Evolutionary conservation across 768 basidiomycete species (phyloP).

Genomic region (Amanita thiersii): DNA sequence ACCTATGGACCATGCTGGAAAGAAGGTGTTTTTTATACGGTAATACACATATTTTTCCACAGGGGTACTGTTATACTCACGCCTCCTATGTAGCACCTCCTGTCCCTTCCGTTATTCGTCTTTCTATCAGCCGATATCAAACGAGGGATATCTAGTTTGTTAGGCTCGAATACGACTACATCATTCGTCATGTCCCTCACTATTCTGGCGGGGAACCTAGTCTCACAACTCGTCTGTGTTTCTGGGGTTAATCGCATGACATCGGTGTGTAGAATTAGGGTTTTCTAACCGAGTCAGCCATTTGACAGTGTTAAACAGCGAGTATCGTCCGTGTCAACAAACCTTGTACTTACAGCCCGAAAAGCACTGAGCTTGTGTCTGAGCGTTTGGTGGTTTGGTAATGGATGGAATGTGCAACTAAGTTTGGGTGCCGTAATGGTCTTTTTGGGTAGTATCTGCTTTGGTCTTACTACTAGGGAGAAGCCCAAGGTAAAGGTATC

Average conservation of each 20-base stretch:
- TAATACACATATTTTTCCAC: constrained; percentile 17
- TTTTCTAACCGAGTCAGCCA: neutral
- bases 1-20: constrained; percentile 75
- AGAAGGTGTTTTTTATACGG: constrained; percentile 81
- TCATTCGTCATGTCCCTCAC: constrained; percentile 38
- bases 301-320: constrained; percentile 28
- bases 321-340: constrained; percentile 76
- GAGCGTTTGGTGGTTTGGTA: constrained; percentile 81
- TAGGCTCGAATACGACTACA: constrained; percentile 22
- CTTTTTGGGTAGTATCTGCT: constrained; percentile 57
- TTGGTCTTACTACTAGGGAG: constrained; percentile 29
- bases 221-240: constrained; percentile 75
- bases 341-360: constrained; percentile 69
- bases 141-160: constrained; percentile 44
- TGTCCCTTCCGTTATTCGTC: constrained; percentile 72
- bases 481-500: constrained; percentile 15
- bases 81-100: constrained; percentile 46
- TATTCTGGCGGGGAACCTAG: constrained; percentile 53
- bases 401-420: constrained; percentile 59
- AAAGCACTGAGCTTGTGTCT: constrained; percentile 77
- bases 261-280: constrained; percentile 44
- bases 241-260: constrained; percentile 75
- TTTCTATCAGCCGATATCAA: constrained; percentile 51
- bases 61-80: constrained; percentile 1
- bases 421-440: constrained; percentile 68